Base-by-base conservation (phyloP, 1,284 basidiomycete species). In the Leccinum angustisporum region DNA sequence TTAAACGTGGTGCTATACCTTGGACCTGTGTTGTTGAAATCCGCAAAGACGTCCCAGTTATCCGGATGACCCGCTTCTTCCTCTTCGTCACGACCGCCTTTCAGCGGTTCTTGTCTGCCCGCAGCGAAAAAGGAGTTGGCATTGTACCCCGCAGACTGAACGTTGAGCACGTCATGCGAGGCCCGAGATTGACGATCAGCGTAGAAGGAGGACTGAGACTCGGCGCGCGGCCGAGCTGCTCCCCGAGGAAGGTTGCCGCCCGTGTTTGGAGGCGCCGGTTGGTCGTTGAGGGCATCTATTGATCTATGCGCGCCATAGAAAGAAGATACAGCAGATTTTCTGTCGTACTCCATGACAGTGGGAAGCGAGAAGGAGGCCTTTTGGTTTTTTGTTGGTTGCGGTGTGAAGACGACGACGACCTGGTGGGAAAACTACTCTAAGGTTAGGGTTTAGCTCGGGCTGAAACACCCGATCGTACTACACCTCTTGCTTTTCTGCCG, bases 21-120 rank as follows among this genome's bases (percentile, higher is more conserved):
- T 21, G 92, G 94, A 0, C 94, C 94, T 5, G 84, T 74, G 67
- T 95, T 95, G 78, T 96, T 95, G 75, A 96, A 96, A 77, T 96
- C 94, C 9, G 93, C 92, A 71, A 88, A 92, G 40, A 96, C 87
- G 71, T 96, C 91, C 83, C 91, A 95, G 33, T 79, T 83, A 51
- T 86, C 86, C 38, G 73, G 72, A 61, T 72, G 70, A 34, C 67
- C 71, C n/a, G 70, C 71, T 25, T 73, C 76, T 46, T 76, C 75
- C 63, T 80, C 79, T 69, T 91, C 89, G 64, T 90, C 88, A 56
- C 79, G 75, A n/a, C 84, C 86, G 14, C 86, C 87, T 72, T 90
- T 90, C 63, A 92, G 73, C 8, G 90, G 90, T 68, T 90, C 90
- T 67, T 83, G 81, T 65, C 90, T 79, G 11, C 86, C 90, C 43